These are phyloP conservation scores for Tulasnella sp. DNA, from an alignment of 768 basidiomycete species.

Conservation along the genomic window DNA sequence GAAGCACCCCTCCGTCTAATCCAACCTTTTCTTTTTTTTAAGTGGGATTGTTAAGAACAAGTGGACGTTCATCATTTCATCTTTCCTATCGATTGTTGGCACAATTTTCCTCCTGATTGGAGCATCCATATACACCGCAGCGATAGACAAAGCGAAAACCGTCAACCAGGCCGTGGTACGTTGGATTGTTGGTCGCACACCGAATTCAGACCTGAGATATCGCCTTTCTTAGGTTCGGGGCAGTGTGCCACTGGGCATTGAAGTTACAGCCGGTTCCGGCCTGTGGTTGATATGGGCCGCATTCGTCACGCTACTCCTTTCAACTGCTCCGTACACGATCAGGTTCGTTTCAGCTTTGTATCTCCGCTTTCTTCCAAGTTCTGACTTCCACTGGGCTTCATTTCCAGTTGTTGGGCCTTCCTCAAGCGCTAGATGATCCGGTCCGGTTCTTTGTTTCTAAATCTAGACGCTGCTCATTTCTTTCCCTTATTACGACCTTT, in stretches of 20 bases:
- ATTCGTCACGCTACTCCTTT: constrained; percentile 27
- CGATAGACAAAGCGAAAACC: constrained; percentile 22
- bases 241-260: constrained; percentile 25
- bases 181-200: neutral
- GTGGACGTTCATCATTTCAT: constrained; percentile 25
- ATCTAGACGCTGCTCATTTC: neutral
- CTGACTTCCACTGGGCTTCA: neutral
- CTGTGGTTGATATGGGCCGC: constrained; percentile 29
- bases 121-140: constrained; percentile 27
- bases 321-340: constrained; percentile 28
- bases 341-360: constrained; percentile 16
- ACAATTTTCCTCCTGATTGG: constrained; percentile 27
- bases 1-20: neutral
- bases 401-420: constrained; percentile 16
- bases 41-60: constrained; percentile 29
- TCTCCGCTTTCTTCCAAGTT: neutral
- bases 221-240: neutral
- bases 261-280: constrained; percentile 20
- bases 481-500: neutral
- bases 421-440: constrained; percentile 14
- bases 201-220: neutral
- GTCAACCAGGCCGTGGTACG: constrained; percentile 23
- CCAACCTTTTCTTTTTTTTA: neutral
- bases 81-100: constrained; percentile 22
- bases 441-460: neutral